Base-by-base conservation (phyloP, 495 filamentous ascomycete species). In the Aspergillus funiculosus region DNA sequence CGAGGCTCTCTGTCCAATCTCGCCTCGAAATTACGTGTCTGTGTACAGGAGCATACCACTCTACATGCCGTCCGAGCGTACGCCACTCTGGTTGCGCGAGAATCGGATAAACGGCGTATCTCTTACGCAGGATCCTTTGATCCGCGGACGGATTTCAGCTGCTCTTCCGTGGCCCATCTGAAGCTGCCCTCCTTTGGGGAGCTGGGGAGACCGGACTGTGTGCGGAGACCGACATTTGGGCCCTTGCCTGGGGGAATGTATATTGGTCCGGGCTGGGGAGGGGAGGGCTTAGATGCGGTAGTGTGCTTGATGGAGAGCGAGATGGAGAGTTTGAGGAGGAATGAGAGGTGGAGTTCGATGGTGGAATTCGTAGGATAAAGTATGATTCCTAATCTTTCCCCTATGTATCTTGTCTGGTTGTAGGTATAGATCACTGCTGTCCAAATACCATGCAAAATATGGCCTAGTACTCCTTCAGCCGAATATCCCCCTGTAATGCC, bases 401-500 rank as follows among this genome's bases (percentile, higher is more conserved):
- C n/a, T n/a, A n/a, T n/a, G n/a, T n/a, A n/a, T n/a, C n/a, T n/a
- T n/a, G n/a, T 17, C 4, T 4, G 17, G 6, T 2, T 4, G 18
- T 37, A 32, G 14, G 4, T 30, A 42, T 14, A 17, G 15, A 40
- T 28, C 22, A 17, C 11, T 17, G 5, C 7, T 34, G 7, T 34
- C 17, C 11, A 34, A 11, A 11, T 34, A 15, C 5, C 0, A 24
- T 14, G 7, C 11, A 34, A 21, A 21, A 38, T 5, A 38, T 2
- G 35, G 10, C 26, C n/a, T 22, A 17, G 24, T 46, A 13, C 24
- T 32, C 32, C 13, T n/a, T 30, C 13, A 79, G 64, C 27, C 67
- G 67, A 35, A 72, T 67, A 38, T 76, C 65, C 36, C 69, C 66
- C 13, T 52, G 59, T 61, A 80, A 60, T 22, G 68, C 75, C 35